These are phyloP conservation scores for Candida sanyaensis DNA, from an alignment of 1,139 yeast genomes.

Conservation along the genomic window DNA sequence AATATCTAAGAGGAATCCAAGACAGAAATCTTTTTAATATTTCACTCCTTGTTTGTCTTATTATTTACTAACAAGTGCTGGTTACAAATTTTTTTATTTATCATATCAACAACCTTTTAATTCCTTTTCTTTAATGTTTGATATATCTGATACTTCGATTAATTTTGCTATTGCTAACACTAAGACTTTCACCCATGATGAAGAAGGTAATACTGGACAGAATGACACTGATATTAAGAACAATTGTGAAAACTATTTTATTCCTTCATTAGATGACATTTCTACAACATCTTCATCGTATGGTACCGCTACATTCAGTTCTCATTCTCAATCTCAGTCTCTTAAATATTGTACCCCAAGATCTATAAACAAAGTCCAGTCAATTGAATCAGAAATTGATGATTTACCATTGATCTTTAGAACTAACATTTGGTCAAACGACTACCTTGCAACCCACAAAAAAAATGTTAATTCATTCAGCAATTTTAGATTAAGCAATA, in stretches of 20 bases:
- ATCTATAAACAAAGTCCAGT: slow-evolving; percentile 22
- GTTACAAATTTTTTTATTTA: not conserved
- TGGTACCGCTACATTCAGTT: not conserved
- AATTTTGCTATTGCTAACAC: not conserved
- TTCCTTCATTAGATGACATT: slow-evolving; percentile 11
- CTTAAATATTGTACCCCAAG: slow-evolving; percentile 18
- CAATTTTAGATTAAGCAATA: not conserved
- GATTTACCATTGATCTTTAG: slow-evolving; percentile 14
- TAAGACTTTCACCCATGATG: not conserved
- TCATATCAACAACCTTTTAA: not conserved
- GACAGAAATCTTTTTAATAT: too few species aligned
- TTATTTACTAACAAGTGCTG: not conserved
- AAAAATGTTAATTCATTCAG: slow-evolving; percentile 1
- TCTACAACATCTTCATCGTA: slow-evolving; percentile 4
- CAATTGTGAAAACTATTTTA: slow-evolving; percentile 3
- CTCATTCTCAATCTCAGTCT: not conserved
- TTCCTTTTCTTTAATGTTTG: not conserved
- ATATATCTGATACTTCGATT: not conserved
- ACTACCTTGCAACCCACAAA: not conserved
- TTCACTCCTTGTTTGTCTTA: not conserved
- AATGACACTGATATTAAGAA: not conserved
- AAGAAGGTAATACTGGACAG: not conserved
- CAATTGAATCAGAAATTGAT: slow-evolving; percentile 18
- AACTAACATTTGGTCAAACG: slow-evolving; percentile 26
- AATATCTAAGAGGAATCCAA: too few species aligned